Evolutionary conservation across 1,139 yeast genomes (phyloP).

Genomic region (Fermentozyma sake): DNA sequence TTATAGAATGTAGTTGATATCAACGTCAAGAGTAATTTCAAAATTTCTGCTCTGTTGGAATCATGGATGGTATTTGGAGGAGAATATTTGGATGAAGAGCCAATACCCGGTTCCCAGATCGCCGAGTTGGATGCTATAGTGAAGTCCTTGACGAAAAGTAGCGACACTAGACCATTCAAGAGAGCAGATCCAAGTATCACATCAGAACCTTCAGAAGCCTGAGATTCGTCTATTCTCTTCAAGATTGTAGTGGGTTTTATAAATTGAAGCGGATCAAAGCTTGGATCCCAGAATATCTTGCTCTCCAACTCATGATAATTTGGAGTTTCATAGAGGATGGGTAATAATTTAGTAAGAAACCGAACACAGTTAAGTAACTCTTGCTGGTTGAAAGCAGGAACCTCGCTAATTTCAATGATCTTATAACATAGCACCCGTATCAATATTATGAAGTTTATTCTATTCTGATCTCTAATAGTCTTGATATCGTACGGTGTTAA

Average conservation of each 20-base stretch:
- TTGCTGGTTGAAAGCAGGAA: not conserved
- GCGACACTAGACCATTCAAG: constrained; percentile 40
- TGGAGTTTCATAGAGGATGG: constrained; percentile 57
- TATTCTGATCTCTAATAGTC: constrained; percentile 54
- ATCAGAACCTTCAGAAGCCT: no score
- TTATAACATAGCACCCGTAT: constrained; percentile 36
- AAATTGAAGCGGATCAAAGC: constrained; percentile 22
- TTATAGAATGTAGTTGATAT: constrained; percentile 61
- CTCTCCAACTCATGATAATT: constrained; percentile 34
- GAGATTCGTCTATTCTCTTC: no score
- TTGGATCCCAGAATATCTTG: constrained; percentile 29
- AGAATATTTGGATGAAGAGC: constrained; percentile 37
- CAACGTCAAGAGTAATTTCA: constrained; percentile 60
- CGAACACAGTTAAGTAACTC: constrained; percentile 57
- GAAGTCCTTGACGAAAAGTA: constrained; percentile 60
- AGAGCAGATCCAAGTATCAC: constrained; percentile 47
- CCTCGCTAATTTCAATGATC: constrained; percentile 20
- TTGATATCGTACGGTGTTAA: constrained; percentile 57
- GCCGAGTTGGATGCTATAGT: constrained; percentile 33
- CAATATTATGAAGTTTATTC: constrained; percentile 51
- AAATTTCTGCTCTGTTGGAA: constrained; percentile 61
- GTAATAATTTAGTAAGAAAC: constrained; percentile 60
- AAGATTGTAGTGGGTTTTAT: constrained; percentile 30
- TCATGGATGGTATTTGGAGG: constrained; percentile 52
- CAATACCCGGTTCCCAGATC: constrained; percentile 81